phyloP scores from a whole-genome alignment of 371 early-diverging fungal genomes.

The Lichtheimia corymbifera region DNA sequence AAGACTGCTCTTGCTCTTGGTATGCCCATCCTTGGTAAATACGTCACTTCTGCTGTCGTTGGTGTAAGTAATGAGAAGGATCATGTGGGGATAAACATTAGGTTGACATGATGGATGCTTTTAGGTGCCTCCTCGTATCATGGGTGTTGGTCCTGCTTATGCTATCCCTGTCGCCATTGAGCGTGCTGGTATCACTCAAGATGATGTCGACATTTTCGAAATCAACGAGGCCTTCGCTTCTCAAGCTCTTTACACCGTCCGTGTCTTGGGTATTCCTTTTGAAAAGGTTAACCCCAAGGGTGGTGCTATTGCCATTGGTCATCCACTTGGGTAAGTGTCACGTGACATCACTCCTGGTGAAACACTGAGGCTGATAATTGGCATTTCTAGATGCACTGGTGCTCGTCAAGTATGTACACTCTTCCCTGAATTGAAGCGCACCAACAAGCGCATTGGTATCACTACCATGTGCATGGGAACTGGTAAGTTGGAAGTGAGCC shows the following conservation, averaged over 20 bases:
- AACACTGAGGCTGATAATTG: neutral
- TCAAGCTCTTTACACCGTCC: conserved; percentile 87
- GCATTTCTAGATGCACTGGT: conserved; percentile 79
- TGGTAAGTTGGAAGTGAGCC: conserved; percentile 48
- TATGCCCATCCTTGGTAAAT: conserved; percentile 86
- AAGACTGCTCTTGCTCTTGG: conserved; percentile 85
- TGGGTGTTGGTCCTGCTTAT: conserved; percentile 96
- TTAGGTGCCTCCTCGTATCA: conserved; percentile 81
- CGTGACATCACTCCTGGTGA: neutral
- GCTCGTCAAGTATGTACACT: conserved; percentile 94
- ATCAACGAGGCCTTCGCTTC: conserved; percentile 98
- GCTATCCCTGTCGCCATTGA: conserved; percentile 92
- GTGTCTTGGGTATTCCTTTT: conserved; percentile 75
- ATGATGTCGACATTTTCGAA: conserved; percentile 83
- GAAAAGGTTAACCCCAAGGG: conserved; percentile 96
- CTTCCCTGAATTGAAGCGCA: conserved; percentile 84
- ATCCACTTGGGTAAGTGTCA: conserved; percentile 67
- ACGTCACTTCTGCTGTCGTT: conserved; percentile 83
- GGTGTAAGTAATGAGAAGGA: conserved; percentile 62
- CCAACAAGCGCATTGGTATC: conserved; percentile 76
- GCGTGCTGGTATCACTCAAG: conserved; percentile 76
- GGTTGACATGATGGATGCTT: neutral
- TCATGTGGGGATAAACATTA: neutral
- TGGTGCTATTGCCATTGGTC: conserved; percentile 96
- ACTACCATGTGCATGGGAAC: conserved; percentile 92